Evolutionary conservation across 352 stramenopile genomes (phyloP).

Genomic region (Hyaloperonospora arabidopsidis): DNA sequence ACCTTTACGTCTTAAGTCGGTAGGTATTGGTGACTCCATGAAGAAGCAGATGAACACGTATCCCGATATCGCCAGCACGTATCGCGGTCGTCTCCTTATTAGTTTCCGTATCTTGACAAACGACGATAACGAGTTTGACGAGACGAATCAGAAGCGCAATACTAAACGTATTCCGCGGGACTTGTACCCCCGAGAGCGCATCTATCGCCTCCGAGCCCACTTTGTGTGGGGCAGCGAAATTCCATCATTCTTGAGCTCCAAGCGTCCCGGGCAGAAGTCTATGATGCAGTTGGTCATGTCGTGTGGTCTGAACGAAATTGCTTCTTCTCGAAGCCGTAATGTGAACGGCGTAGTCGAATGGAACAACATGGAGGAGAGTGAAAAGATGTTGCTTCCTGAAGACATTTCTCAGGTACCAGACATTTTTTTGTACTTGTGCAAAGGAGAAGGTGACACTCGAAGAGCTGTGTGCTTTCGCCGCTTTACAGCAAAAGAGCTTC

Average conservation of each 20-base stretch:
- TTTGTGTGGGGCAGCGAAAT: constrained; percentile 74
- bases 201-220: constrained; percentile 68
- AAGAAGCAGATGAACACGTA: constrained; percentile 85
- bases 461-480: constrained; percentile 73
- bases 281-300: constrained; percentile 75
- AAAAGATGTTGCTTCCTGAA: constrained; percentile 66
- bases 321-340: constrained; percentile 49
- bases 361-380: constrained; percentile 72
- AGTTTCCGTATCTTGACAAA: constrained; percentile 69
- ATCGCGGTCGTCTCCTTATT: constrained; percentile 75
- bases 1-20: constrained; percentile 45
- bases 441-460: constrained; percentile 49
- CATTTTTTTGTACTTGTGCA: constrained; percentile 84
- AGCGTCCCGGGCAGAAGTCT: constrained; percentile 58
- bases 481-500: constrained; percentile 68
- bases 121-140: constrained; percentile 58
- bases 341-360: constrained; percentile 77
- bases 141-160: constrained; percentile 81
- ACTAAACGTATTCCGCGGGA: constrained; percentile 54
- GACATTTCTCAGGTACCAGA: constrained; percentile 76
- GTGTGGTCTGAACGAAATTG: constrained; percentile 55
- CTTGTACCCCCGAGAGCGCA: constrained; percentile 48
- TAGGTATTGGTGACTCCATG: constrained; percentile 48
- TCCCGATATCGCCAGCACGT: constrained; percentile 73
- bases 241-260: constrained; percentile 60